These are phyloP conservation scores for Kappamyces sp. DNA, from an alignment of 192 early-diverging fungal genomes.

Conservation along the genomic window DNA sequence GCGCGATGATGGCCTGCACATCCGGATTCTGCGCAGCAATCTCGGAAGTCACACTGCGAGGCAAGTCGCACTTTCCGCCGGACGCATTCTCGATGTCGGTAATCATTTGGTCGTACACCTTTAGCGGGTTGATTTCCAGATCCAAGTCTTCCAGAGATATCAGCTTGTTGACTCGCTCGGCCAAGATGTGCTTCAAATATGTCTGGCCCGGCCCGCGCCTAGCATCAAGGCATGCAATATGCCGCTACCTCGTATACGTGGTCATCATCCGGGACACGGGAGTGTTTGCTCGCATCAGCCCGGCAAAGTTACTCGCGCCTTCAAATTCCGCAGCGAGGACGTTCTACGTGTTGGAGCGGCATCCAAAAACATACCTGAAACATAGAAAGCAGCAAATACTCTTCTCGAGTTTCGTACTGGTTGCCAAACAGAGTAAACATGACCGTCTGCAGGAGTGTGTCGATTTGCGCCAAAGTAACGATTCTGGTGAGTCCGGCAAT, in stretches of 20 bases:
- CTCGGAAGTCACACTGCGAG: slow-evolving; percentile 74
- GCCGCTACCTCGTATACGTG: slow-evolving; percentile 67
- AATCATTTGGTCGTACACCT: slow-evolving; percentile 83
- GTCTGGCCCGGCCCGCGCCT: slow-evolving; percentile 86
- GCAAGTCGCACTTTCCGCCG: slow-evolving; percentile 57
- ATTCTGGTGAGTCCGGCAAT: slow-evolving; percentile 80
- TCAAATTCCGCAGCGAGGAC: slow-evolving; percentile 92
- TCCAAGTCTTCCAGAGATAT: slow-evolving; percentile 78
- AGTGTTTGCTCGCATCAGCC: slow-evolving; percentile 87
- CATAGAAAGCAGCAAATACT: slow-evolving; percentile 91
- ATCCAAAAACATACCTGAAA: slow-evolving; percentile 63
- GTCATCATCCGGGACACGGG: slow-evolving; percentile 98
- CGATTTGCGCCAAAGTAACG: slow-evolving; percentile 84
- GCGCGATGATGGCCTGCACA: slow-evolving; percentile 78
- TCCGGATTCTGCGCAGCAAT: slow-evolving; percentile 73
- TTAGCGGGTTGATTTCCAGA: slow-evolving; percentile 92
- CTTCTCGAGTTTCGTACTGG: slow-evolving; percentile 94
- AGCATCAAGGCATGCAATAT: slow-evolving; percentile 1
- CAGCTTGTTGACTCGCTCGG: slow-evolving; percentile 71
- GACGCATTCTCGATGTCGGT: slow-evolving; percentile 65
- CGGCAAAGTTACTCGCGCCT: slow-evolving; percentile 80
- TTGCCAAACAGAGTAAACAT: slow-evolving; percentile 97
- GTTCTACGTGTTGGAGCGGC: slow-evolving; percentile 32
- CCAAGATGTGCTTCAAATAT: slow-evolving; percentile 79
- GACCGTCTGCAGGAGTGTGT: slow-evolving; percentile 87